Evolutionary conservation across 345 rosid species (phyloP).

Genomic region (Hibiscus mutabilis): DNA sequence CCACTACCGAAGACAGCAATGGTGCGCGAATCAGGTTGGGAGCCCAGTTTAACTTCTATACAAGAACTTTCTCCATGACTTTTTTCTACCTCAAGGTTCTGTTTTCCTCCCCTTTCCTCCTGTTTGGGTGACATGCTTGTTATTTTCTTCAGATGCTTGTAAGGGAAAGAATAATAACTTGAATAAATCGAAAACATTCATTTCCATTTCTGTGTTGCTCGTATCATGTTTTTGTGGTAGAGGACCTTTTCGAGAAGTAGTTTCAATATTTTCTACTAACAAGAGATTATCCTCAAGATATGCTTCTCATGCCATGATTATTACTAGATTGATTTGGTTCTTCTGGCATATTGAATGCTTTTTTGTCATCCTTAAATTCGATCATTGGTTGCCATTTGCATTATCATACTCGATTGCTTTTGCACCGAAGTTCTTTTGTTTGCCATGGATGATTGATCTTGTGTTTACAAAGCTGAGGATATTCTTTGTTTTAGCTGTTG

Average conservation of each 20-base stretch:
- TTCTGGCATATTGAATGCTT: not conserved
- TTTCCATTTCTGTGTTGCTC: not conserved
- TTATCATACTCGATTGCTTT: not conserved
- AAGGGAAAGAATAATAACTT: not conserved
- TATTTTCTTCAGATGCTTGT: not conserved
- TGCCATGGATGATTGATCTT: not conserved
- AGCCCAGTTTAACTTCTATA: slow-evolving; percentile 47
- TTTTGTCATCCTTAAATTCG: not conserved
- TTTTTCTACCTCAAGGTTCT: not conserved
- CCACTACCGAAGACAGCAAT: slow-evolving; percentile 33
- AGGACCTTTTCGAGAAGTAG: too few species aligned
- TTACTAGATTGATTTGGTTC: not conserved
- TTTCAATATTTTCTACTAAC: not conserved
- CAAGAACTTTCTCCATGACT: slow-evolving; percentile 50
- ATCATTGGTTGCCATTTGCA: not conserved
- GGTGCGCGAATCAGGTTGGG: slow-evolving; percentile 28
- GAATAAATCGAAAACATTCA: not conserved
- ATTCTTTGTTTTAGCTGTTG: not conserved
- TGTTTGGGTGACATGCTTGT: too few species aligned
- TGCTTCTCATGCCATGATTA: not conserved
- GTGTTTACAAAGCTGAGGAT: not conserved
- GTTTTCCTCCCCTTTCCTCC: not conserved
- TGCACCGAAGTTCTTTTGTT: not conserved
- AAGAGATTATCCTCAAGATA: not conserved
- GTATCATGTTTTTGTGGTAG: not conserved